Conservation (phyloP, 352 stramenopile species). For the Globisporangium solare region DNA sequence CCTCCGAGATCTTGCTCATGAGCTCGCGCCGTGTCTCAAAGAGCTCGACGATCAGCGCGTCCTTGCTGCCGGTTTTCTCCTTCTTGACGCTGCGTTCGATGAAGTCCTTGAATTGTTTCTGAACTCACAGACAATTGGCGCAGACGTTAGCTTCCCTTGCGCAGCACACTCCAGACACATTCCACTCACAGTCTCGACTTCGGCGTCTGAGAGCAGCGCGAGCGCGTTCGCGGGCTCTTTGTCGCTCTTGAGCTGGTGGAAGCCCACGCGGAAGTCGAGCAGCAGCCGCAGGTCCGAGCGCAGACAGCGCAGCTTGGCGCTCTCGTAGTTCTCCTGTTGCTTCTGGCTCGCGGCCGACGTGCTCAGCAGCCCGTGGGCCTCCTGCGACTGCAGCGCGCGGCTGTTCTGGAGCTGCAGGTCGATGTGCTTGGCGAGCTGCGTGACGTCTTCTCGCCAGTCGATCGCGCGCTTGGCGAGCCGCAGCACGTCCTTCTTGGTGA, state of each 20-base stretch:
- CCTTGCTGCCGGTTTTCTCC: constrained; percentile 52
- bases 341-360: constrained; percentile 29
- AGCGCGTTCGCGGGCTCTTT: constrained; percentile 14
- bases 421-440: constrained; percentile 66
- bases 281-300: constrained; percentile 62
- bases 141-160: not conserved
- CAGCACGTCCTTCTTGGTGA: constrained; percentile 40
- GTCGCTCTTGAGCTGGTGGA: constrained; percentile 20
- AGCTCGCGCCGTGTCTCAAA: constrained; percentile 67
- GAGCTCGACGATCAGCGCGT: constrained; percentile 51
- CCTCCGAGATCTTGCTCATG: constrained; percentile 64
- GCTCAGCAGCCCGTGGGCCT: constrained; percentile 48
- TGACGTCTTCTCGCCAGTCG: constrained; percentile 72
- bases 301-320: constrained; percentile 41
- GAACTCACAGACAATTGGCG: not conserved
- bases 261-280: constrained; percentile 52
- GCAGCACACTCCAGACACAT: not conserved
- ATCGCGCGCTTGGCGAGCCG: constrained; percentile 44
- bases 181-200: constrained; percentile 36
- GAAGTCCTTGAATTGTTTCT: constrained; percentile 54
- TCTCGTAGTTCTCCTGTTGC: constrained; percentile 43
- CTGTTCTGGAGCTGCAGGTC: constrained; percentile 68
- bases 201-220: constrained; percentile 12
- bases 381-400: constrained; percentile 47
- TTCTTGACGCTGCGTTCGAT: constrained; percentile 55